Evolutionary conservation across 2,329 filamentous ascomycete species (phyloP).

Genomic region (Conoideocrella luteorostrata): DNA sequence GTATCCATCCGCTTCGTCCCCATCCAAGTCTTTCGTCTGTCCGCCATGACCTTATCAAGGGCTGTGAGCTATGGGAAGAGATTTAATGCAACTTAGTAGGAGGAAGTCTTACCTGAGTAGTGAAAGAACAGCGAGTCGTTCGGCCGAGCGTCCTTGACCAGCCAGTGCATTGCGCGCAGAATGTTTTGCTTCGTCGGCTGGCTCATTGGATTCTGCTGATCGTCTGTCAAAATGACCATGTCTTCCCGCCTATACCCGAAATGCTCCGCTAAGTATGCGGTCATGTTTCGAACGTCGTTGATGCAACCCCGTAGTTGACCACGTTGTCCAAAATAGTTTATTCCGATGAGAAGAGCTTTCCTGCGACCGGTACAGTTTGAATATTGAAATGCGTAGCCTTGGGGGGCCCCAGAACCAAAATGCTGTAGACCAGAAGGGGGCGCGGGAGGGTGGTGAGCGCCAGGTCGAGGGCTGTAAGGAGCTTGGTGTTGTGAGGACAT

Average conservation of each 20-base stretch:
- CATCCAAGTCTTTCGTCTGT: conserved; percentile 73
- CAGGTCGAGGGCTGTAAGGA: conserved; percentile 4
- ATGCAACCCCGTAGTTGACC: conserved; percentile 90
- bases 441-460: conserved; percentile 48
- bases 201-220: conserved; percentile 95
- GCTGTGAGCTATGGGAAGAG: too few species aligned
- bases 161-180: conserved; percentile 92
- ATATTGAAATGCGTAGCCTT: conserved; percentile 80
- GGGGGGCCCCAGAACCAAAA: conserved; percentile 75
- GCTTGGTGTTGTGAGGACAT: conserved; percentile 12
- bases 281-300: conserved; percentile 98
- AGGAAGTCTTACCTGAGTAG: conserved; percentile 70
- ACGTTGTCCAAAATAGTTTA: conserved; percentile 93
- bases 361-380: conserved; percentile 82
- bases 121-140: conserved; percentile 98
- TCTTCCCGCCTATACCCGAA: conserved; percentile 93
- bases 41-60: conserved; percentile 59
- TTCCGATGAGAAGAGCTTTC: conserved; percentile 87
- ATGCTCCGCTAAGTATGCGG: conserved; percentile 76
- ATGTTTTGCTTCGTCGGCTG: conserved; percentile 96
- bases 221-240: conserved; percentile 94
- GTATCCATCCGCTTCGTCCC: conserved; percentile 75
- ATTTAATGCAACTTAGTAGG: too few species aligned
- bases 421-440: conserved; percentile 62
- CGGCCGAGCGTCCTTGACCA: conserved; percentile 85